phyloP scores from a whole-genome alignment of 2,329 filamentous ascomycete genomes.

The Talaromyces sp. region DNA sequence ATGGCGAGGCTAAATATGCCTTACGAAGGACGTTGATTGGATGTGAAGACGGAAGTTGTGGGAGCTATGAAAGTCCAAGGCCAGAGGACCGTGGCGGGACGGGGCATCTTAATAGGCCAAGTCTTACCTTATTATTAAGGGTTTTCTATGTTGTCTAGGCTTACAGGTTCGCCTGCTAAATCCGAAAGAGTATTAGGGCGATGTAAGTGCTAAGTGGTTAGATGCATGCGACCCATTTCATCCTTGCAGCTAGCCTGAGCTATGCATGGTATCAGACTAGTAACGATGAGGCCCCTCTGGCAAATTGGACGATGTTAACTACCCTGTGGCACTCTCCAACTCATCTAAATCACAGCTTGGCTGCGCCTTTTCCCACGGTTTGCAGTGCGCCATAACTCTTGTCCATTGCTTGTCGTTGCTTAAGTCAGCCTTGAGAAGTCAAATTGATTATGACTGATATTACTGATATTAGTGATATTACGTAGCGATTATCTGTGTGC shows the following conservation, averaged over 20 bases:
- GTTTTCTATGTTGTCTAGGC: neutral
- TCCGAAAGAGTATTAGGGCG: no score
- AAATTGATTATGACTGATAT: no score
- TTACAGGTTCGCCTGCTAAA: no score
- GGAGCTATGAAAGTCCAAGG: neutral
- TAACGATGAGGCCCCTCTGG: neutral
- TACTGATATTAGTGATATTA: no score
- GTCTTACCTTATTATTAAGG: neutral
- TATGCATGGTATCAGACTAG: neutral
- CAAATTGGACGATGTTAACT: no score
- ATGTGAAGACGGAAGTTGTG: neutral
- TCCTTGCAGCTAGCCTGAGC: neutral
- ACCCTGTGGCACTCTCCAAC: neutral
- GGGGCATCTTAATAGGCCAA: neutral
- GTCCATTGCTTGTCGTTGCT: constrained; percentile 1
- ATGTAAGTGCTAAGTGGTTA: neutral
- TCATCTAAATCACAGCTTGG: neutral
- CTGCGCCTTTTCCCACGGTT: neutral
- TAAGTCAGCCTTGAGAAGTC: neutral
- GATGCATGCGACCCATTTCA: neutral
- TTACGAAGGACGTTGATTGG: neutral
- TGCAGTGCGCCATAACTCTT: neutral
- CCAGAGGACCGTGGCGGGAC: neutral
- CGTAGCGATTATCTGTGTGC: no score
- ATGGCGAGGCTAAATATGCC: neutral